Evolutionary conservation across 768 basidiomycete genomes (phyloP), one percentile per base, ranked within the genome.

Genomic region (Collybia mongolica): DNA sequence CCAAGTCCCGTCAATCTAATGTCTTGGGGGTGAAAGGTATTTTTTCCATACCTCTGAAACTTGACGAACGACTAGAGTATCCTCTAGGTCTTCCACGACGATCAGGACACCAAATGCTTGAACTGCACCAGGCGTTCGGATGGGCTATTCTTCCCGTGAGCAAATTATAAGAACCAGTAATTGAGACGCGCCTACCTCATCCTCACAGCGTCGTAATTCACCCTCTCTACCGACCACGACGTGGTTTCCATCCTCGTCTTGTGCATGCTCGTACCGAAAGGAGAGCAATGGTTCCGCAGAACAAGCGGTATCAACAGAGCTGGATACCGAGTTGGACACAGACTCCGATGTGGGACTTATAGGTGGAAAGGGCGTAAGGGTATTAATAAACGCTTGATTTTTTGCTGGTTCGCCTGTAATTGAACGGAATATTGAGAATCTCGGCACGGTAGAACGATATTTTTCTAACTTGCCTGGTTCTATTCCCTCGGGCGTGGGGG

Each of bases 51-150:
- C 89, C 74, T 91, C 90, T 23, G 90, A 92, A 0, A 89, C 88
- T 60, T 92, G 90, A 11, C 83, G 76, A 32, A 93, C 88, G 6
- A 76, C 56, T 11, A 91, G 66, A 2, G 71, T 68, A 19, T 85
- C 80, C 6, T 76, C 71, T 15, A 77, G 64, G 55, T 88, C 81
- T 52, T 86, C 82, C 0, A 91, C 68, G 1, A 79, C 87, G 44
- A 93, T 77, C 3, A 92, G 73, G 0, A 92, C 84, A n/a, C 90
- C 90, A 59, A 86, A 93, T 0, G 82, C 84, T 69, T 93, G 91
- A 1, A 92, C 79, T 1, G 90, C 84, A 2, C 90, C 90, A 11
- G 90, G 91, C 0, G 85, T 83, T 0, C 84, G 81, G 42, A 93
- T 93, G 0, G 90, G 91, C 84, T 88, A 47, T 6, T 39, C 32